Base-by-base conservation (phyloP, 2,329 filamentous ascomycete species). In the Fusarium brachygibbosum region DNA sequence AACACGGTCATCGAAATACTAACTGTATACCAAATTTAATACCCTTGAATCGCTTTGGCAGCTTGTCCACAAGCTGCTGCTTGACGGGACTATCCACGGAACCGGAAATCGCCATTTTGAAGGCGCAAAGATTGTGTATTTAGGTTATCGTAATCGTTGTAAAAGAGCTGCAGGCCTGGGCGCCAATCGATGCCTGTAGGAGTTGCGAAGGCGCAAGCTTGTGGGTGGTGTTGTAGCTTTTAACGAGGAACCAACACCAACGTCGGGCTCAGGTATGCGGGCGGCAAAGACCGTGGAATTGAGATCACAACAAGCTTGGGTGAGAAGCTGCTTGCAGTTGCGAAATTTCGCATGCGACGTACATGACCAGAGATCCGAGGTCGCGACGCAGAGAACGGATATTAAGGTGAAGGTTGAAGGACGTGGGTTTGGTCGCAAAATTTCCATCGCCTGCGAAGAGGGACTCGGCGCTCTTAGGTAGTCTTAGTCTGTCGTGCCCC, bases 11-110 rank as follows among this genome's bases (percentile, higher is more conserved):
- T 28, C 12, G 8, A 34, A 87, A 73, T 34, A 51, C 73, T 64
- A 83, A 94, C 90, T 97, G 89, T 67, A 98, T 93, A 76, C 95
- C 95, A 80, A 98, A 98, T 78, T 97, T 94, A 79, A 98, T 88
- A 77, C 94, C 91, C 79, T 91, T 94, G 84, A 98, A 97, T 76
- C 93, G 91, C 84, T 97, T 97, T 34, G 95, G 95, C 58, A 93
- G 86, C 78, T 90, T 90, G 81, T 98, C 94, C 55, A 93, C 88
- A 78, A 98, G 91, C 87, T 97, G 94, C 84, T 93, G 90, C 86
- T 98, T 98, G 75, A 89, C 79, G 31, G 82, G 79, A 54, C 75
- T 76, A 35, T 78, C 75, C 17, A 76, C 68, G 10, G 73, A 63
- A 34, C 51, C 41, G 28, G 51, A 49, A 19, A 57, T 31, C 32